These are phyloP conservation scores for Hymenoscyphus infarciens DNA, from an alignment of 2,329 filamentous ascomycete species.

Conservation along the genomic window DNA sequence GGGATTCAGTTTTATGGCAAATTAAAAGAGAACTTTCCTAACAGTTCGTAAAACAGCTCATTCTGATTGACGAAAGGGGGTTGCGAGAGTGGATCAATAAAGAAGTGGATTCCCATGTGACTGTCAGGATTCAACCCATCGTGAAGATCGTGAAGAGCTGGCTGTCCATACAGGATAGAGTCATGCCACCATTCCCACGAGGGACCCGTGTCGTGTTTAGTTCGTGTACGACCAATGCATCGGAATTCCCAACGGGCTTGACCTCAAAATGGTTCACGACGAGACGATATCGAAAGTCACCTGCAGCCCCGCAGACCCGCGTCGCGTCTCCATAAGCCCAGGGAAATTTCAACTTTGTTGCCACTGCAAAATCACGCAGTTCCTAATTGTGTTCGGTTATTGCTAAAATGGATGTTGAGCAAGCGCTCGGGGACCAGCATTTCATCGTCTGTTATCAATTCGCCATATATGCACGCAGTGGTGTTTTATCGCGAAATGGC, in stretches of 20 bases:
- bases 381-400: neutral
- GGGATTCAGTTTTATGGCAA: neutral
- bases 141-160: neutral
- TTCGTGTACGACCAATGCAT: neutral
- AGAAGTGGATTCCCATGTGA: neutral
- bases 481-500: too few relatives aligned
- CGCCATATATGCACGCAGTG: neutral
- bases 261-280: neutral
- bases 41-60: neutral
- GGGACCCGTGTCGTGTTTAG: neutral
- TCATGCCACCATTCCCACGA: neutral
- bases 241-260: neutral
- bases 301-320: neutral
- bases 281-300: neutral
- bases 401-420: neutral
- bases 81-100: neutral
- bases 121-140: neutral
- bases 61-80: neutral
- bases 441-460: neutral
- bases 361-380: neutral
- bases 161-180: neutral
- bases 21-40: neutral
- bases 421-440: neutral
- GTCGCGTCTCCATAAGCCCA: slow-evolving; percentile 1
- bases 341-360: neutral